Percentiles rank a stretch among this genome's conserved stretches.
These are phyloP conservation scores for Leucocoprinus birnbaumii DNA, from an alignment of 768 basidiomycete species.

Conservation along the genomic window DNA sequence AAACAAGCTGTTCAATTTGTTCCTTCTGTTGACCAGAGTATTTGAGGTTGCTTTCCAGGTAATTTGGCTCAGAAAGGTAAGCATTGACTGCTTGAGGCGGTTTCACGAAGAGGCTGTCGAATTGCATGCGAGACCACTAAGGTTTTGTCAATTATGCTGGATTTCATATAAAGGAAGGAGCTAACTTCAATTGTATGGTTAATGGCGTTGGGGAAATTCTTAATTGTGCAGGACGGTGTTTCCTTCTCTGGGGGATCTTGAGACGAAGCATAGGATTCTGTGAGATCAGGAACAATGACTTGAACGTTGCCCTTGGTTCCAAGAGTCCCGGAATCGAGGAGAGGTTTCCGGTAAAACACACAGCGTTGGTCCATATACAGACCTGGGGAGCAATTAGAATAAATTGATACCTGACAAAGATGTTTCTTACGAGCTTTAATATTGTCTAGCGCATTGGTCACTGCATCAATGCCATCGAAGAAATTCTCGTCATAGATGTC, in stretches of 20 bases:
- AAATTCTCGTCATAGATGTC: conserved; percentile 88
- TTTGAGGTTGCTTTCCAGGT: conserved; percentile 85
- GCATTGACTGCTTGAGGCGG: conserved; percentile 93
- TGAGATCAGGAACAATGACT: conserved; percentile 89
- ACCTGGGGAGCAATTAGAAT: conserved; percentile 41
- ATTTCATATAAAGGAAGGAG: neutral
- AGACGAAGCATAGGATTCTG: conserved; percentile 96
- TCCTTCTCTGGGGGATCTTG: conserved; percentile 99
- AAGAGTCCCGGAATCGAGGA: conserved; percentile 95
- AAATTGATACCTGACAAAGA: neutral
- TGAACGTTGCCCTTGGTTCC: conserved; percentile 98
- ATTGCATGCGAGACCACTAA: conserved; percentile 92
- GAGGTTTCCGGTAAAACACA: conserved; percentile 92
- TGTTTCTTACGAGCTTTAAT: conserved; percentile 80
- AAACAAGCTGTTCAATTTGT: conserved; percentile 84
- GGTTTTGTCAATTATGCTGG: conserved; percentile 4
- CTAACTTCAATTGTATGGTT: conserved; percentile 94
- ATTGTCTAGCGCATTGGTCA: conserved; percentile 98
- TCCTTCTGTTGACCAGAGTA: conserved; percentile 90
- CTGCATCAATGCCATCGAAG: conserved; percentile 85
- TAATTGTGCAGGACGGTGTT: conserved; percentile 94
- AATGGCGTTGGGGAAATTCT: conserved; percentile 98
- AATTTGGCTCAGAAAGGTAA: conserved; percentile 96
- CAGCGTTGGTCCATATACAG: conserved; percentile 99
- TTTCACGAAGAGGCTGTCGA: conserved; percentile 91